These are phyloP conservation scores for Euphrasia arctica DNA, from an alignment of 305 asterid genomes.

Conservation along the genomic window DNA sequence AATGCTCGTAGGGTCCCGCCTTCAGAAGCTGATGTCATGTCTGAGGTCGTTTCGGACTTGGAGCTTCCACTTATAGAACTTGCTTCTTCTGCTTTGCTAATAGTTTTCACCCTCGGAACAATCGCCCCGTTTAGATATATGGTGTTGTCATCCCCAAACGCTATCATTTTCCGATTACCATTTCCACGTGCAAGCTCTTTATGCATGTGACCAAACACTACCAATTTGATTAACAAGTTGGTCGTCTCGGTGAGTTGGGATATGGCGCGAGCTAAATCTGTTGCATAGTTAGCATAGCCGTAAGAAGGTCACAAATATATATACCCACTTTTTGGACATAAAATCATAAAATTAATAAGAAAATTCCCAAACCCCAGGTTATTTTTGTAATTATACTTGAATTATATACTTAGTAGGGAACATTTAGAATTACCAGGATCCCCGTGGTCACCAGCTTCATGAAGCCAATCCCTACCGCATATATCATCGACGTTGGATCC, in stretches of 20 bases:
- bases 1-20: constrained; percentile 76
- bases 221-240: constrained; percentile 51
- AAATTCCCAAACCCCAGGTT: background rate
- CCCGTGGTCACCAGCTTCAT: constrained; percentile 82
- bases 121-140: constrained; percentile 80
- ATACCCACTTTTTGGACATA: background rate
- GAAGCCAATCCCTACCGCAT: constrained; percentile 77
- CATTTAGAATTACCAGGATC: constrained; percentile 67
- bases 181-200: constrained; percentile 62
- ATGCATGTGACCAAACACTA: constrained; percentile 96
- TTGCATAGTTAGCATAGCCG: constrained; percentile 20
- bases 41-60: constrained; percentile 21
- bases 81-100: constrained; percentile 29
- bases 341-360: background rate
- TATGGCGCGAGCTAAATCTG: constrained; percentile 77
- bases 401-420: background rate
- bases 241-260: constrained; percentile 55
- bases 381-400: background rate
- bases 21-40: constrained; percentile 24
- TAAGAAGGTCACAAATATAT: constrained; percentile 2
- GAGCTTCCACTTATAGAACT: constrained; percentile 18
- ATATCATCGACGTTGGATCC: constrained; percentile 73
- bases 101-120: constrained; percentile 64
- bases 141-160: constrained; percentile 55
- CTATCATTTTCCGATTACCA: constrained; percentile 78